Base-by-base conservation (phyloP, 2,329 filamentous ascomycete species). In the Septoria linicola region DNA sequence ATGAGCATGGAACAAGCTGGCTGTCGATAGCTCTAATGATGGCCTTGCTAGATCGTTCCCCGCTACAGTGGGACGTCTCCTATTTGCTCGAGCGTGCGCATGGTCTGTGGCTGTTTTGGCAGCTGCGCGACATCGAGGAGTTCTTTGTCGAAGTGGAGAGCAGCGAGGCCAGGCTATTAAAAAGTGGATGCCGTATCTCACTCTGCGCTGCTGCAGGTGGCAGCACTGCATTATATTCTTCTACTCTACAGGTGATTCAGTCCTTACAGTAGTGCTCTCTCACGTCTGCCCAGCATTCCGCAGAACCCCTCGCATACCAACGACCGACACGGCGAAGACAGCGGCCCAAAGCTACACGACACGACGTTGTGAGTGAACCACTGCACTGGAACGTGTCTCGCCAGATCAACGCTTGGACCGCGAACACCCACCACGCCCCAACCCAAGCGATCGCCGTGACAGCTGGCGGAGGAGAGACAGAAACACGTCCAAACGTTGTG, bases 61-160 rank as follows among this genome's bases (percentile, higher is more conserved):
- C 34, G 23, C 44, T 35, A 35, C 30, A 14, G 44, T 41, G 48
- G 48, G 40, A 40, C 41, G 23, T 19, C 51, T 53, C 45, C 51
- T 42, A 45, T 49, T 49, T 45, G 51, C 51, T 47, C 51, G 39
- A 37, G 43, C 50, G 32, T n/a, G 43, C 42, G 31, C 17, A 25
- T n/a, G 50, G 37, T 42, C 50, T 32, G 50, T 43, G 43, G 32
- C 44, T 41, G 44, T 17, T 25, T 36, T 40, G 43, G 21, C 31
- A 32, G 39, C 39, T 48, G 50, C 43, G 37, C 36, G 43, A 53
- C 50, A 53, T 53, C 44, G 39, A 44, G 31, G 42, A 19, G 25
- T 13, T 11, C 42, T 20, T 27, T 5, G 23, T 27, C 23, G 23
- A 10, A 27, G 23, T 27, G 23, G 5, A 27, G 23, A 27, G 23